A percentile compares a stretch with the other conserved stretches of the same genome.
Conservation (phyloP, 2,329 filamentous ascomycete species). For the Beauveria sp. region DNA sequence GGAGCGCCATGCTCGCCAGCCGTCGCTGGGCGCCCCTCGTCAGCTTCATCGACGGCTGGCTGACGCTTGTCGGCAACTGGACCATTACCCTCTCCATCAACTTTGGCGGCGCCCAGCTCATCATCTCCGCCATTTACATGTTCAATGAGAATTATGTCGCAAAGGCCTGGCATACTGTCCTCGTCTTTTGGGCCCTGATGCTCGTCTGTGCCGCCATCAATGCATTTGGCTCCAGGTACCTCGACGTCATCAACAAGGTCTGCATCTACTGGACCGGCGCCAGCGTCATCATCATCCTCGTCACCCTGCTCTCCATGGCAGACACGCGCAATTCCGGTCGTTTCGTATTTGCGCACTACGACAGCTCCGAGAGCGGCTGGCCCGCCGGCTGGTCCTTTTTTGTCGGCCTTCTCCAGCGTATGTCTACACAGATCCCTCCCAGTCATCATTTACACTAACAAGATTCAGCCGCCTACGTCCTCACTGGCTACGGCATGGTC, state of each 20-base stretch:
- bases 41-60: constrained; percentile 68
- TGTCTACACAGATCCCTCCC: neutral
- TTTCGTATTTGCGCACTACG: constrained; percentile 62
- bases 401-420: constrained; percentile 44
- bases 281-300: constrained; percentile 62
- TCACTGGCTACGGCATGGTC: constrained; percentile 44
- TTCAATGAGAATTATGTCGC: constrained; percentile 52
- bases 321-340: constrained; percentile 54
- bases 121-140: constrained; percentile 60
- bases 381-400: constrained; percentile 56
- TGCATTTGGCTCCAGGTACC: constrained; percentile 48
- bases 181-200: constrained; percentile 64
- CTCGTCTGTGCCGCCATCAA: constrained; percentile 59
- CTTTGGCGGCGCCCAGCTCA: constrained; percentile 61
- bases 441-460: constrained; percentile 8
- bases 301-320: constrained; percentile 59
- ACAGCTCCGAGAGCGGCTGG: constrained; percentile 63
- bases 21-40: constrained; percentile 53
- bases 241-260: constrained; percentile 61
- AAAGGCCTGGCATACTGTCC: constrained; percentile 63
- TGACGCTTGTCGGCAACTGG: constrained; percentile 65
- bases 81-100: constrained; percentile 63
- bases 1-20: constrained; percentile 61
- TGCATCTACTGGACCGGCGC: constrained; percentile 67
- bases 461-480: constrained; percentile 28